Base-by-base conservation (phyloP, 2,329 filamentous ascomycete species). In the Cladosporium sp. region DNA sequence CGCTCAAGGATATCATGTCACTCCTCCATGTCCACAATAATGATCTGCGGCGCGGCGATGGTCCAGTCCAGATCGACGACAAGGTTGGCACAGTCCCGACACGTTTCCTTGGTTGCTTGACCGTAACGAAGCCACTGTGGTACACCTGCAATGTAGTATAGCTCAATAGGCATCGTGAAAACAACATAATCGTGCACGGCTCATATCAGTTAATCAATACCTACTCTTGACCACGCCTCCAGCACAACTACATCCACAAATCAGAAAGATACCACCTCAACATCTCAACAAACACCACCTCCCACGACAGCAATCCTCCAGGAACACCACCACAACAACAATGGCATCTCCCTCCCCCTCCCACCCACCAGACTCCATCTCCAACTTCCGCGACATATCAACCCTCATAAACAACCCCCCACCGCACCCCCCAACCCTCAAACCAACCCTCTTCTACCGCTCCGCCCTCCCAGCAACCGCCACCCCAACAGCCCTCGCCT, bases 371-470 rank as follows among this genome's bases (percentile, higher is more conserved):
- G 16, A 16, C 3, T 30, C 5, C 14, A 26, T 93, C 59, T 79
- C 89, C 71, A 94, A 94, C 76, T 92, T 93, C 74, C 87, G 91
- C 65, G 91, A 94, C 81, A 88, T 93, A 51, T 90, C 88, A 48
- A 80, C 82, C 68, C 88, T 86, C 0, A 82, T 92, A 70, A 93
- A 93, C 71, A 73, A 78, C 10, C n/a, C 18, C 32, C 5, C 32
- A 26, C 32, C 16, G 3, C 36, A 21, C 8, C n/a, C 39, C 3
- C 84, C 84, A 67, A 76, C 86, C 5, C 36, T 73, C 10, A 66
- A 66, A 54, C 63, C 67, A 4, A 66, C 65, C 59, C 65, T 72
- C 30, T 65, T 75, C 65, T 72, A 66, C 64, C 73, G 66, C 53
- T 68, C 69, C 75, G 75, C 71, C 25, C 70, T 70, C 16, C 75